phyloP scores from a whole-genome alignment of 2,329 filamentous ascomycete genomes.

The Drechslerella coelobrocha region DNA sequence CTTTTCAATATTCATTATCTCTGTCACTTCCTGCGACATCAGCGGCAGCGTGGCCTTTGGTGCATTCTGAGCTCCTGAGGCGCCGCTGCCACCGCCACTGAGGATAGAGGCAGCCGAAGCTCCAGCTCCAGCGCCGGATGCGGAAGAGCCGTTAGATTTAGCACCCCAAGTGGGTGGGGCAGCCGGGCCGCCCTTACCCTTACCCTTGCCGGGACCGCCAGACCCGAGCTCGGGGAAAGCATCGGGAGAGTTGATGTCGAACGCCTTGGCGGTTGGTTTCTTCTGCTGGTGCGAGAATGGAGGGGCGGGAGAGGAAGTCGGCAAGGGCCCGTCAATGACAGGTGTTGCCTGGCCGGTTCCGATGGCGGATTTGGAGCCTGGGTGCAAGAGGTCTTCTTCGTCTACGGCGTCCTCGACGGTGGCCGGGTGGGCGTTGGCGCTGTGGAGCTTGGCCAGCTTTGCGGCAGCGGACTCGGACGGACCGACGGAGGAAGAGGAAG shows the following conservation, averaged over 20 bases:
- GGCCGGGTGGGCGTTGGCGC: constrained; percentile 61
- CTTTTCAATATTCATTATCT: constrained; percentile 74
- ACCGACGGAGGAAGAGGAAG: constrained; percentile 48
- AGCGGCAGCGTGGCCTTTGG: constrained; percentile 61
- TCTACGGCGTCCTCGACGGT: constrained; percentile 83
- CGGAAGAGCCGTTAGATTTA: constrained; percentile 65
- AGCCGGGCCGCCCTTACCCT: constrained; percentile 65
- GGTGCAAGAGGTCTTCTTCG: constrained; percentile 73
- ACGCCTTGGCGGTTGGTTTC: constrained; percentile 60
- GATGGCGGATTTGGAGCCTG: constrained; percentile 59
- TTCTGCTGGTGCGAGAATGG: constrained; percentile 19
- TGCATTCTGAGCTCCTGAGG: constrained; percentile 63
- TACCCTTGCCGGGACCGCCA: constrained; percentile 44
- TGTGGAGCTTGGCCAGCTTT: constrained; percentile 71
- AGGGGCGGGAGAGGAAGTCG: constrained; percentile 43
- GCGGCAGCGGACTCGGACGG: constrained; percentile 61
- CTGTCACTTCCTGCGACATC: constrained; percentile 59
- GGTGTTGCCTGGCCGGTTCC: constrained; percentile 58
- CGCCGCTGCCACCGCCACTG: constrained; percentile 60
- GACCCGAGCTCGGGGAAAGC: constrained; percentile 89
- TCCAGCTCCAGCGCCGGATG: constrained; percentile 55
- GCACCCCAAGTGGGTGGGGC: constrained; percentile 77
- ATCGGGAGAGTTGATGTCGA: constrained; percentile 89
- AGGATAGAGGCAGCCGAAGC: constrained; percentile 58
- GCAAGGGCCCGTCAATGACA: constrained; percentile 56